Base-by-base conservation (phyloP, 257 asterid genomes). In the Anisodus tanguticus region DNA sequence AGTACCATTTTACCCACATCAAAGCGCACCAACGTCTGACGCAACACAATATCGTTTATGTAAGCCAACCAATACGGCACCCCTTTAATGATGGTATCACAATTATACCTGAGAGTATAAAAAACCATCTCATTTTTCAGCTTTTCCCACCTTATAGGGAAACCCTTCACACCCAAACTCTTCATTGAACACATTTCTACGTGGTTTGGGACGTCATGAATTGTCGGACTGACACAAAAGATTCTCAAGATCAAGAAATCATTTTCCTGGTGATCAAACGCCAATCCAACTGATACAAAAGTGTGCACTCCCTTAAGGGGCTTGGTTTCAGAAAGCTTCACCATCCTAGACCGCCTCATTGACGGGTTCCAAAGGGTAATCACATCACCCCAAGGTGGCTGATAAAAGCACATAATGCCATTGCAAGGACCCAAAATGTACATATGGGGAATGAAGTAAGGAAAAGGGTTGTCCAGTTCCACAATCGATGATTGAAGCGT, bases 371-470 rank as follows among this genome's bases (percentile, higher is more conserved):
- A 71, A 17, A 71, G 79, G 17, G 79, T n/a, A 31, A 71, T 71
- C 13, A 71, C 1, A n/a, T 71, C 79, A 43, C 79, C 79, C 79
- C 79, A 71, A 71, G 79, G 79, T 17, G 79, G 79, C 79, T 9
- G 5, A 71, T 35, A 71, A 17, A 71, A 13, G 39, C 69, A 62
- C 3, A 62, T 5, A 71, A 71, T n/a, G 37, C 79, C 79, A 71
- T 45, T 71, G 31, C 57, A n/a, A 4, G 57, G 43, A 71, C 79
- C 57, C 39, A 71, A 57, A 71, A 71, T 57, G 13, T 4, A 3
- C 37, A 71, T 71, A 10, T 71, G 37, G 9, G 17, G 37, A 43
- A 43, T 43, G 57, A 17, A 71, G 37, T n/a, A 71, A n/a, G 79
- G 79, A n/a, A 71, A 71, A 43, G 79, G 79, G 57, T 11, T 71